Conservation (phyloP, 2,329 filamentous ascomycete species). For the Orbilia blumenaviensis region DNA sequence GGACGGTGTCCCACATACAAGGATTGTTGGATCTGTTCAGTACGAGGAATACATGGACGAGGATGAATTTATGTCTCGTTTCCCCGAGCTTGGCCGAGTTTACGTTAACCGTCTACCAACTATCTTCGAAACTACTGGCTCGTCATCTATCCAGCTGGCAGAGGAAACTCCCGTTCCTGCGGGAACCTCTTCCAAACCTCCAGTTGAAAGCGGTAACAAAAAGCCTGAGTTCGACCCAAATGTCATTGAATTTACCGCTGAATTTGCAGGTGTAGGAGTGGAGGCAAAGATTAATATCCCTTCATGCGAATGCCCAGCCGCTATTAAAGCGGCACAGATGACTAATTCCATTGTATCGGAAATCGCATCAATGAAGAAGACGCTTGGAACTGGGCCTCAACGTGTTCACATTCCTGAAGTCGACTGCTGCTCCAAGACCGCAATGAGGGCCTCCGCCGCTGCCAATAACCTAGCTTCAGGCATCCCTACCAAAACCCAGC, state of each 20-base stretch:
- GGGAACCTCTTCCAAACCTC: background rate
- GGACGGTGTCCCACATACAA: conserved; percentile 16
- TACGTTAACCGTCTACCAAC: conserved; percentile 15
- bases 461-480: background rate
- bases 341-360: background rate
- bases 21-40: background rate
- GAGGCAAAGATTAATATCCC: background rate
- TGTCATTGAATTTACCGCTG: conserved; percentile 19
- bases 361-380: background rate
- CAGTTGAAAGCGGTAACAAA: background rate
- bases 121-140: conserved; percentile 9
- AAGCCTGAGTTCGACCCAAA: background rate
- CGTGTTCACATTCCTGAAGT: background rate
- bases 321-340: background rate
- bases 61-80: conserved; percentile 15
- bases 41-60: conserved; percentile 3
- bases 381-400: background rate
- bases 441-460: background rate
- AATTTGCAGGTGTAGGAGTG: conserved; percentile 3
- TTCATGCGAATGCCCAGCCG: background rate
- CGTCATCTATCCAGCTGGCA: background rate
- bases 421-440: background rate
- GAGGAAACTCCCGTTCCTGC: background rate
- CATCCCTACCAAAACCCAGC: background rate
- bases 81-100: conserved; percentile 14